These are phyloP conservation scores for Luzula sylvatica DNA, from an alignment of 176 grass and related monocot genomes.

Conservation along the genomic window DNA sequence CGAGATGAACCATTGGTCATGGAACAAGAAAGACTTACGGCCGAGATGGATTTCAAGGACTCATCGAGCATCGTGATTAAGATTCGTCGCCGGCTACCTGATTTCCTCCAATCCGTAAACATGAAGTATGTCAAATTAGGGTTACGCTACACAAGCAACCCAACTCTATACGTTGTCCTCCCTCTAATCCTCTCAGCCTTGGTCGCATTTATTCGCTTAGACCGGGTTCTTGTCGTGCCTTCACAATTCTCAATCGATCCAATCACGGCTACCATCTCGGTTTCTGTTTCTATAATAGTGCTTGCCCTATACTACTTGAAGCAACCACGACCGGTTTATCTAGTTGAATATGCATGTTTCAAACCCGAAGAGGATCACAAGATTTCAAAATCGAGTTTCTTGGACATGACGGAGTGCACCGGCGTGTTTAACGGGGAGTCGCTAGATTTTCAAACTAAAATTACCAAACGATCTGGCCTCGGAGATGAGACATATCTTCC, in stretches of 20 bases:
- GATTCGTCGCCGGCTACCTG: slow-evolving; percentile 52
- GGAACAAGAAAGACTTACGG: slow-evolving; percentile 51
- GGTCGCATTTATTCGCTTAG: slow-evolving; percentile 22
- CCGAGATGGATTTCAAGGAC: slow-evolving; percentile 39
- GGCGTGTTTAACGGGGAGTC: slow-evolving; percentile 37
- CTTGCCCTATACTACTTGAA: slow-evolving; percentile 29
- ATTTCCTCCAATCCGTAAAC: slow-evolving; percentile 59
- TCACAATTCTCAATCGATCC: slow-evolving; percentile 26
- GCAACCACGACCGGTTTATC: slow-evolving; percentile 49
- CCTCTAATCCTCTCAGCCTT: slow-evolving; percentile 19
- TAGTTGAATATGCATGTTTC: slow-evolving; percentile 66
- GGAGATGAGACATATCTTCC: slow-evolving; percentile 66
- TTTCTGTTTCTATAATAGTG: slow-evolving; percentile 11
- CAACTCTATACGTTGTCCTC: slow-evolving; percentile 15
- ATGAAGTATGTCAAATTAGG: slow-evolving; percentile 71
- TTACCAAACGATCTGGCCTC: slow-evolving; percentile 44
- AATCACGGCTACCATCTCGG: slow-evolving; percentile 18
- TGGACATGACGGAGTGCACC: slow-evolving; percentile 42
- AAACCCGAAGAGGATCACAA: slow-evolving; percentile 34
- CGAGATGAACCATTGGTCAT: slow-evolving; percentile 26
- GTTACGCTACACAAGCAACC: slow-evolving; percentile 21
- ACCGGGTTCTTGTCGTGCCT: slow-evolving; percentile 12
- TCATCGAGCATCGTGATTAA: slow-evolving; percentile 44
- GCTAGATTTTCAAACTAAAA: slow-evolving; percentile 66
- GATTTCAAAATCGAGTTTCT: slow-evolving; percentile 45